Base-by-base conservation (phyloP, 257 asterid species). In the Scutellaria galericulata region DNA sequence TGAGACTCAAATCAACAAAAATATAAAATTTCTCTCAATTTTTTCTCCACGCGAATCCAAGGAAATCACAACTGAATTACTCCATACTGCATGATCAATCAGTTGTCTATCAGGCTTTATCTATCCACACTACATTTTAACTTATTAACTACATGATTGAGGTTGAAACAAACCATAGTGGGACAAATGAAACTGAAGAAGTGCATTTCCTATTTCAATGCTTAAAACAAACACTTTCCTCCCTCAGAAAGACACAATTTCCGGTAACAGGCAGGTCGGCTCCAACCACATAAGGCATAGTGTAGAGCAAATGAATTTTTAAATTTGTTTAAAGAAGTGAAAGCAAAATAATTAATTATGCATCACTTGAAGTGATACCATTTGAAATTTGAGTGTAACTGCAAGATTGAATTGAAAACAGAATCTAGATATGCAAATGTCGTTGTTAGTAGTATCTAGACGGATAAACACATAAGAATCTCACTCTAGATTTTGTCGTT, bases 361-460 rank as follows among this genome's bases (percentile, higher is more conserved):
- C 64, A 52, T 12, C 12, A 11, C 7, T 8, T 5, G 6, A 24
- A n/a, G 5, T 24, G 5, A 31, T 31, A 5, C 6, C 13, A 27
- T 50, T n/a, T 27, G 5, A 35, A 31, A 68, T 40, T 45, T 42
- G 54, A 46, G 14, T 22, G 15, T 37, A 45, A 15, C 7, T 37
- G 64, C 2, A 44, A 14, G 9, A 44, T 20, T 63, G 8, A 60
- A 53, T 3, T 18, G 11, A n/a, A 31, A 31, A 42, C 58, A 37
- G 45, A 44, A 72, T 53, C 66, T 53, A 53, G 37, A 64, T 15
- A 51, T 5, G 64, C 51, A 7, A 46, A 35, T 39, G 70, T 35
- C 62, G 39, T 48, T 20, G 13, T 48, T 7, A 3, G 11, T 37
- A 9, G 48, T 6, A 13, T 62, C 7, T 41, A 40, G 24, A 27